phyloP scores from a whole-genome alignment of 345 rosid genomes.

The Pistacia atlantica region DNA sequence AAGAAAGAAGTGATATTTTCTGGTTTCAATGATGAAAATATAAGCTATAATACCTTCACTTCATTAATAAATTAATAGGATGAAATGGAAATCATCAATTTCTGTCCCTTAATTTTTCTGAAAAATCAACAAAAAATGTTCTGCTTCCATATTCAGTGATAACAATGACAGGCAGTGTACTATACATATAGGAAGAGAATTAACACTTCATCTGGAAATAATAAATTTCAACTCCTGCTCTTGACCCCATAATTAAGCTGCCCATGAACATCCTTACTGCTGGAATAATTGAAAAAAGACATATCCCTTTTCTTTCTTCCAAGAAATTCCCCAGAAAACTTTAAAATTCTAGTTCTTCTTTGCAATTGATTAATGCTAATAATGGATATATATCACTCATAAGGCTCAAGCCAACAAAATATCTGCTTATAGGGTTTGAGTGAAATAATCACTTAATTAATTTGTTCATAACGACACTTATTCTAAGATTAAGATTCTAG shows the following conservation, averaged over 20 bases:
- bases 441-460: too few relatives aligned
- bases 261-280: not conserved
- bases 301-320: not conserved
- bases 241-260: too few relatives aligned
- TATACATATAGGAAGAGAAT: not conserved
- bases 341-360: not conserved
- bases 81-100: not conserved
- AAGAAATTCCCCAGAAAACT: not conserved
- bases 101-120: not conserved
- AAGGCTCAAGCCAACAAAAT: too few relatives aligned
- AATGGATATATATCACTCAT: conserved; percentile 1
- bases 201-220: not conserved
- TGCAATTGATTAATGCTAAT: not conserved
- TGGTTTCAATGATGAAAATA: too few relatives aligned
- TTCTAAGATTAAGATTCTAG: too few relatives aligned
- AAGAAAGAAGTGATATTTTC: too few relatives aligned
- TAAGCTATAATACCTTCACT: too few relatives aligned
- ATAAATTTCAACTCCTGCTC: not conserved
- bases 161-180: not conserved
- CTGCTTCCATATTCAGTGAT: not conserved
- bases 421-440: too few relatives aligned
- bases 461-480: too few relatives aligned
- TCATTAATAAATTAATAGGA: not conserved
- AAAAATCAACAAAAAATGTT: not conserved
- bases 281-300: not conserved